Evolutionary conservation across 129 eudicot species (phyloP).

Genomic region (Sambucus nigra): DNA sequence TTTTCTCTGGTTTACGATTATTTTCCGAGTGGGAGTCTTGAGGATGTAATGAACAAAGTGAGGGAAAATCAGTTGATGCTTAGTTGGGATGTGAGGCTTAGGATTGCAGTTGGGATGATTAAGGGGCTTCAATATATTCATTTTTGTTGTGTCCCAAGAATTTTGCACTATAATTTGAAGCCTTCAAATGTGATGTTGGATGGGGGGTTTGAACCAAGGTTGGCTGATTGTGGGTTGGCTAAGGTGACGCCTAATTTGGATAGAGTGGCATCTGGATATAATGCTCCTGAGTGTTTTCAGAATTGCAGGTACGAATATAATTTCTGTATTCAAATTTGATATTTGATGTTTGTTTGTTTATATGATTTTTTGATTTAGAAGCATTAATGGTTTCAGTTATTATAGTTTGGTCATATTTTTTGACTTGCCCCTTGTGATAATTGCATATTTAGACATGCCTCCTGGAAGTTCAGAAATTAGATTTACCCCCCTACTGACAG

Average conservation of each 20-base stretch:
- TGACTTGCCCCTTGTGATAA: no score
- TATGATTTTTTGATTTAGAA: no score
- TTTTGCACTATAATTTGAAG: constrained; percentile 63
- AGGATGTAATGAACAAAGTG: constrained; percentile 48
- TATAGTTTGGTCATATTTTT: no score
- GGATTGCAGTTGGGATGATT: constrained; percentile 73
- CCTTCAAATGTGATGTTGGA: constrained; percentile 81
- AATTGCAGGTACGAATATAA: constrained; percentile 43
- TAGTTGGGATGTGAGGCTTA: constrained; percentile 65
- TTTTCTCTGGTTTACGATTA: constrained; percentile 66
- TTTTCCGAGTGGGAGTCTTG: constrained; percentile 70
- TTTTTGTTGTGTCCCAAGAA: constrained; percentile 33
- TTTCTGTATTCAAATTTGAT: neutral
- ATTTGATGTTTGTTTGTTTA: neutral
- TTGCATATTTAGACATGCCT: no score
- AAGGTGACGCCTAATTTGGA: constrained; percentile 35
- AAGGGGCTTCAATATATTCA: constrained; percentile 80
- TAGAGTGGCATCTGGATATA: constrained; percentile 30
- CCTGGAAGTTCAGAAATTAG: no score
- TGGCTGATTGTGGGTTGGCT: constrained; percentile 70
- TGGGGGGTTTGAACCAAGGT: constrained; percentile 57
- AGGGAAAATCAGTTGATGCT: constrained; percentile 37
- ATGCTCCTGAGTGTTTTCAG: constrained; percentile 60
- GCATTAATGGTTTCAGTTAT: no score
- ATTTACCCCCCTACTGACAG: no score